Evolutionary conservation across 2,329 filamentous ascomycete species (phyloP).

Genomic region (Exophiala xenobiotica): DNA sequence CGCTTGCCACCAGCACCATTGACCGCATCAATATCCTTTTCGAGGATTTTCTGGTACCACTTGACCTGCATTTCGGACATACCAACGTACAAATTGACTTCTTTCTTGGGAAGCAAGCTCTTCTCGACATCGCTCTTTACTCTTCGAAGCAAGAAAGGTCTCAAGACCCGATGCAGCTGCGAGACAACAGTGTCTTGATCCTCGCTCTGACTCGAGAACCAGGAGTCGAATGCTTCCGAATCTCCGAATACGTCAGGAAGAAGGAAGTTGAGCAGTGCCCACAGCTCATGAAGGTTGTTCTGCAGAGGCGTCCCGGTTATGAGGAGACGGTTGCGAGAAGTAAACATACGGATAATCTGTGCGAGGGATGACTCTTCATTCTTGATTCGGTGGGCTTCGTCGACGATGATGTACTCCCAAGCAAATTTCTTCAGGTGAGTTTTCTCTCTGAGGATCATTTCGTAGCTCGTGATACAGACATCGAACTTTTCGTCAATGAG

Average conservation of each 20-base stretch:
- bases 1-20: constrained; percentile 95
- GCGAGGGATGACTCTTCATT: constrained; percentile 97
- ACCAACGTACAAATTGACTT: constrained; percentile 92
- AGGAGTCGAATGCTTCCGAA: constrained; percentile 93
- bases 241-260: constrained; percentile 98
- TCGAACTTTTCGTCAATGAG: constrained; percentile 95
- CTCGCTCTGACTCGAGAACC: constrained; percentile 87
- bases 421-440: constrained; percentile 93
- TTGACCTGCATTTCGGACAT: constrained; percentile 99
- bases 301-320: constrained; percentile 97
- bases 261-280: constrained; percentile 95
- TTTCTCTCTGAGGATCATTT: constrained; percentile 97
- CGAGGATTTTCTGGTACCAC: constrained; percentile 98
- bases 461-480: constrained; percentile 96
- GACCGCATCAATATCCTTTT: constrained; percentile 98
- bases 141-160: constrained; percentile 89
- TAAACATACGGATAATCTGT: constrained; percentile 94
- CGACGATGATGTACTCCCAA: constrained; percentile 99
- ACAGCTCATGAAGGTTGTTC: constrained; percentile 96
- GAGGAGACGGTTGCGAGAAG: constrained; percentile 88
- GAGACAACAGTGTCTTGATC: constrained; percentile 96
- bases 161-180: constrained; percentile 87
- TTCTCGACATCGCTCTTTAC: constrained; percentile 99
- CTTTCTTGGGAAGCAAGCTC: constrained; percentile 94
- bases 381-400: constrained; percentile 98